Evolutionary conservation across 768 basidiomycete genomes (phyloP), one percentile per base, ranked within the genome.

Genomic region (Pleurotus platypus): DNA sequence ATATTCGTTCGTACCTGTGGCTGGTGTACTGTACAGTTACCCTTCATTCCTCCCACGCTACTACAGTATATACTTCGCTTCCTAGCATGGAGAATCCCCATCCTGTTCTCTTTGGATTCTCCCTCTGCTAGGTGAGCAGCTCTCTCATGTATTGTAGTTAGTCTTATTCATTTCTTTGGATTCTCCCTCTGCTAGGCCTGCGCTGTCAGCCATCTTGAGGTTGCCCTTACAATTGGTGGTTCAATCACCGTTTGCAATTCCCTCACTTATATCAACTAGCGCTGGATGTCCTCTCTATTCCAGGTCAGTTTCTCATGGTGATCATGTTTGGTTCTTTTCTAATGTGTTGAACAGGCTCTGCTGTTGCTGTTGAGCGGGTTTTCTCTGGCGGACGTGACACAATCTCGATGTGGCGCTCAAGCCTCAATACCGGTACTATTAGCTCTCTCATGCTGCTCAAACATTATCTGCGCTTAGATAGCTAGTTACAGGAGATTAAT

Each of bases 341-440:
- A 27, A 27, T 27, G 26, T 27, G 26, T 27, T 27, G 26, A 27
- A 27, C 26, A 71, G 70, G 72, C 5, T 73, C 69, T 30, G 72
- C 72, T 43, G 65, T 73, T 9, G 66, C 71, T 2, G 71, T 71
- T 5, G 68, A 72, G 48, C 53, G 66, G 1, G 61, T 71, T 47
- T 73, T 72, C 46, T 71, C 66, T 2, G 68, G 70, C 16, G 69
- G 67, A 18, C 57, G 65, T 2, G 69, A 72, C 40, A 69, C 68
- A 2, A 72, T 71, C 38, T 67, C 66, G 12, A 53, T 72, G 11
- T 65, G 68, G 4, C 62, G 64, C 11, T 67, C 68, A 2, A 69
- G 70, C 38, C 61, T 72, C 5, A 55, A 65, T 16, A 63, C 69
- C 12, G 58, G 66, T 1, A 71, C 67, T 2, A 71, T 71, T 45